These are phyloP conservation scores for Salinomyces thailandicus DNA, from an alignment of 2,329 filamentous ascomycete genomes.

Conservation along the genomic window DNA sequence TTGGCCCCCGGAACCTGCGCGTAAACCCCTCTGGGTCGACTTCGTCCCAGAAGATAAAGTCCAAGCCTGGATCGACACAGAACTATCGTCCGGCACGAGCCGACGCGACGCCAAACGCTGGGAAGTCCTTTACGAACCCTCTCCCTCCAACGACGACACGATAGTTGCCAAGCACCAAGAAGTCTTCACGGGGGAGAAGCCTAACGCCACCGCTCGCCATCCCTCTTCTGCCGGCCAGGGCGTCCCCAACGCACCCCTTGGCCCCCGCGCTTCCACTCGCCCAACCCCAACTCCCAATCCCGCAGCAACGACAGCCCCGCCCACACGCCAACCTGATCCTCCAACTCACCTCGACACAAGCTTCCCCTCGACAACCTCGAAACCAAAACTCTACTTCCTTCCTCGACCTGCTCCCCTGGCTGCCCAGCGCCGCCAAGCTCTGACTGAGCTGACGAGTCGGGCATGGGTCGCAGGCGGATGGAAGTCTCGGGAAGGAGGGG, in stretches of 20 bases:
- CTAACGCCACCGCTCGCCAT: slow-evolving; percentile 9
- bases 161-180: slow-evolving; percentile 10
- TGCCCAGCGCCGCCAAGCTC: slow-evolving; percentile 50
- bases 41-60: slow-evolving; percentile 73
- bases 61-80: slow-evolving; percentile 59
- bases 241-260: slow-evolving; percentile 1
- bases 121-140: slow-evolving; percentile 57
- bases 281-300: slow-evolving; percentile 3
- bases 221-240: not conserved
- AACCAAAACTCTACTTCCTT: slow-evolving; percentile 55
- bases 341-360: slow-evolving; percentile 43
- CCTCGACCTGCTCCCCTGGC: slow-evolving; percentile 57
- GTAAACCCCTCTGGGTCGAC: slow-evolving; percentile 79
- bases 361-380: slow-evolving; percentile 49
- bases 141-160: slow-evolving; percentile 17
- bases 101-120: slow-evolving; percentile 44
- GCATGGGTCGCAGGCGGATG: too few relatives aligned
- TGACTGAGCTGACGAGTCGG: too few relatives aligned
- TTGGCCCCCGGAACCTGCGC: slow-evolving; percentile 78
- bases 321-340: slow-evolving; percentile 6
- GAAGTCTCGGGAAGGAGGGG: slow-evolving; percentile 18
- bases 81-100: slow-evolving; percentile 43
- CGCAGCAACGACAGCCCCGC: slow-evolving; percentile 8
- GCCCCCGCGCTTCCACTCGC: slow-evolving; percentile 1
- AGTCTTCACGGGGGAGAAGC: too few relatives aligned